phyloP scores from a whole-genome alignment of 371 early-diverging fungal genomes.

The Syncephalastrum monosporum region DNA sequence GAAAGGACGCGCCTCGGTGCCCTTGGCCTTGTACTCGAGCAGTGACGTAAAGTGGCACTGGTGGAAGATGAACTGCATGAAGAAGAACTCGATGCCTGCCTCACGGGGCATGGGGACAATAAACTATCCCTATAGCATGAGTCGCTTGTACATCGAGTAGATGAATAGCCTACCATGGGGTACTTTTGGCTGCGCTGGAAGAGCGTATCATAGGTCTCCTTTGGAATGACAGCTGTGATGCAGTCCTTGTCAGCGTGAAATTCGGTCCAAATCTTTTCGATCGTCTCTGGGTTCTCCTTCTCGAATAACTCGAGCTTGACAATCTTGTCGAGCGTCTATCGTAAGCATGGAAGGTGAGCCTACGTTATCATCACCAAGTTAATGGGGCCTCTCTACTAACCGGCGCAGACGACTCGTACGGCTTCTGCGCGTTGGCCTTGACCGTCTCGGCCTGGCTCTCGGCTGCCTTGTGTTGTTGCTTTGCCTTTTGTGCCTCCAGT shows the following conservation, averaged over 20 bases:
- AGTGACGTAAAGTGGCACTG: slow-evolving; percentile 87
- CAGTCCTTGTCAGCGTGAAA: slow-evolving; percentile 71
- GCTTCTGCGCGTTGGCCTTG: slow-evolving; percentile 31
- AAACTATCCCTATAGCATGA: slow-evolving; percentile 55
- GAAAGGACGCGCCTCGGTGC: slow-evolving; percentile 76
- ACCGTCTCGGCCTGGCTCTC: slow-evolving; percentile 30
- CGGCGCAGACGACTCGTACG: slow-evolving; percentile 49
- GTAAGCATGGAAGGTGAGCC: not conserved
- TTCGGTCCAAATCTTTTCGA: slow-evolving; percentile 81
- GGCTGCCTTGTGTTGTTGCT: slow-evolving; percentile 14
- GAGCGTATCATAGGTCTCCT: slow-evolving; percentile 68
- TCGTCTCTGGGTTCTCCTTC: slow-evolving; percentile 63
- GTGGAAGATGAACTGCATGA: slow-evolving; percentile 82
- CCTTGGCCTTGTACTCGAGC: slow-evolving; percentile 87
- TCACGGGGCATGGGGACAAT: slow-evolving; percentile 84
- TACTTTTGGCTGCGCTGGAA: slow-evolving; percentile 61
- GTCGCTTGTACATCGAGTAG: not conserved
- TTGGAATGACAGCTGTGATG: slow-evolving; percentile 78
- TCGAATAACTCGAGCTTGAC: slow-evolving; percentile 71
- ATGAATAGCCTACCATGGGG: slow-evolving; percentile 61
- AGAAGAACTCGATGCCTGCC: slow-evolving; percentile 84
- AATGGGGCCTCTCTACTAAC: slow-evolving; percentile 10
- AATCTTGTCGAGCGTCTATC: slow-evolving; percentile 75
- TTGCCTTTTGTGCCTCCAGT: slow-evolving; percentile 15
- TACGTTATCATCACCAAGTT: not conserved